These are phyloP conservation scores for Solanum paucissectum DNA, from an alignment of 257 asterid genomes.

Conservation along the genomic window DNA sequence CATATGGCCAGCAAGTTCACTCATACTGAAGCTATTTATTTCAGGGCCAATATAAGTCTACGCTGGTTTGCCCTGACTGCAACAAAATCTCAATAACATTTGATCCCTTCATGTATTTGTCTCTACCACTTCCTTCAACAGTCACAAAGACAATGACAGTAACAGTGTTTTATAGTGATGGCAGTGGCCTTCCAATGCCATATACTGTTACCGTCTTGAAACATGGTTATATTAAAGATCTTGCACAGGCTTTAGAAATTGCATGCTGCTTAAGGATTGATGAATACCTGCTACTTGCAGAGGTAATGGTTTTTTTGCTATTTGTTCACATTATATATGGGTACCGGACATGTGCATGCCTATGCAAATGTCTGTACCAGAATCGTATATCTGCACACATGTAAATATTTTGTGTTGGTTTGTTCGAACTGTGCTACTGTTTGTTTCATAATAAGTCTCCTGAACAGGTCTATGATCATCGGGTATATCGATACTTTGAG, in stretches of 20 bases:
- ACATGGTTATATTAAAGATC: slow-evolving; percentile 83
- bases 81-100: slow-evolving; percentile 80
- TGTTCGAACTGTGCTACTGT: slow-evolving; percentile 5
- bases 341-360: not conserved
- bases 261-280: slow-evolving; percentile 62
- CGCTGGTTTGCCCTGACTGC: slow-evolving; percentile 85
- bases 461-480: slow-evolving; percentile 73
- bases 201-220: slow-evolving; percentile 68
- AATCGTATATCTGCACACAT: not conserved
- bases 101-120: slow-evolving; percentile 96
- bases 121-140: slow-evolving; percentile 92
- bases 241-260: slow-evolving; percentile 48
- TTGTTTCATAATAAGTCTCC: not conserved
- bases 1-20: not conserved
- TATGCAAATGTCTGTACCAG: not conserved
- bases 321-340: not conserved
- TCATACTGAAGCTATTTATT: slow-evolving; percentile 4
- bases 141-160: slow-evolving; percentile 71
- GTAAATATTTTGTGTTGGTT: not conserved
- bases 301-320: slow-evolving; percentile 31
- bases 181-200: slow-evolving; percentile 88
- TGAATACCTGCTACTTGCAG: slow-evolving; percentile 84
- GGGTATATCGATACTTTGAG: slow-evolving; percentile 66
- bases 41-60: slow-evolving; percentile 98
- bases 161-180: slow-evolving; percentile 78